Base-by-base conservation (phyloP, 2,329 filamentous ascomycete genomes). In the Penicillium sp. region DNA sequence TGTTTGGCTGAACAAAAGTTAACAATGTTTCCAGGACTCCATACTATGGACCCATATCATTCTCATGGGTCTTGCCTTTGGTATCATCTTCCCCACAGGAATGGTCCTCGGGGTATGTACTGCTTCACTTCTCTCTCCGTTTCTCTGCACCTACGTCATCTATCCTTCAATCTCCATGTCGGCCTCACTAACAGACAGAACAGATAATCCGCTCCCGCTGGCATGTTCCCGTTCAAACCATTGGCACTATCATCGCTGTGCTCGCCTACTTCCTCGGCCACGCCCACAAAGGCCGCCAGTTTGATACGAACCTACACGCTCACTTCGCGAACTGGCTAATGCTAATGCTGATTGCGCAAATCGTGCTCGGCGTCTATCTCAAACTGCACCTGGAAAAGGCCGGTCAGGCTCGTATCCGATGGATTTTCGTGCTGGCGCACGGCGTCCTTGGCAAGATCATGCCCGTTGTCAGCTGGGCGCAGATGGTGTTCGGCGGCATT, bases 401-500 rank as follows among this genome's bases (percentile, higher is more conserved):
- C 2, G 83, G 96, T 65, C 83, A 95, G 67, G 91, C 85, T 26
- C 85, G 84, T 67, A 87, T 97, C 54, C 83, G 94, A 51, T 84
- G 81, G 55, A 77, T 86, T 47, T 79, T 93, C 42, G 87, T 93
- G 7, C 77, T 85, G 13, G 81, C 81, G 26, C 94, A 99, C 71
- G 88, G 89, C 19, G 73, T 97, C 53, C 75, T 96, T 36, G 94
- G 94, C 61, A 97, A 96, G 75, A 76, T 84, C 1, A 89, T 99
- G 79, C 94, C 94, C 1, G 76, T 97, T 2, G 80, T 91, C 1
- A 84, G 88, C 26, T 99, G 94, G 94, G 81, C 87, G 6, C 94
- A 99, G 78, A 95, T 99, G 86, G 71, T 99, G 7, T 96, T 99
- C 73, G 94, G 94, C 47, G 94, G 91, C 36, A 97, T 99, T 67